Evolutionary conservation across 306 rosid species (phyloP), one percentile per base, ranked within the genome.

Genomic region (Quercus dentata): DNA sequence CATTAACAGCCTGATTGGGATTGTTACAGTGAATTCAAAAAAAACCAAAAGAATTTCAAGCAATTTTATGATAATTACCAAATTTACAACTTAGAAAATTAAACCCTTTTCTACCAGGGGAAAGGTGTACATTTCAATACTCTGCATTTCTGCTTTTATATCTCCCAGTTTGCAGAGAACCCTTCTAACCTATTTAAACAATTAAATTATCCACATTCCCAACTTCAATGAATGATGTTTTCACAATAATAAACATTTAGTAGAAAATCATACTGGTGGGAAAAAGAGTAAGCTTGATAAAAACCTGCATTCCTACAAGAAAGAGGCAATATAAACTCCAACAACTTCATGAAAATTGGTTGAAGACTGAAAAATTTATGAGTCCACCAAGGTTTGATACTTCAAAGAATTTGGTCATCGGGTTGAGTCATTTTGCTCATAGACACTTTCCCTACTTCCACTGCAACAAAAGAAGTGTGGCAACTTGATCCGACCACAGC

Each of bases 401-500:
- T 25, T 15, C 23, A 15, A 3, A 72, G 33, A 23, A 23, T 23
- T 23, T 23, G 27, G 74, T 85, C 87, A 88, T 61, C 75, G 78
- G 20, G 69, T 76, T 13, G 82, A 69, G 51, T 13, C 84, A 18
- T 83, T 67, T 69, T 20, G 83, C 74, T 87, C 90, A 28, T 67
- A 64, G 0, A 79, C 6, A 41, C 46, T 58, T 56, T 79, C 89
- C 62, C 85, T 78, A 9, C 67, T 69, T 64, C 92, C 90, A 65
- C 87, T 83, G 86, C 92, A 89, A 81, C 92, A 89, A 55, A 28
- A 89, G 79, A 80, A 89, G 78, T 89, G 89, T n/a, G 89, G 90
- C 78, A 89, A 76, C 87, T 89, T 89, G 38, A 87, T 86, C 38
- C 38, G 38, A 33, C 38, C 38, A 33, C 38, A 33, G 38, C 38